Base-by-base conservation (phyloP, 176 grass and related monocot genomes). In the Melocanna baccifera region DNA sequence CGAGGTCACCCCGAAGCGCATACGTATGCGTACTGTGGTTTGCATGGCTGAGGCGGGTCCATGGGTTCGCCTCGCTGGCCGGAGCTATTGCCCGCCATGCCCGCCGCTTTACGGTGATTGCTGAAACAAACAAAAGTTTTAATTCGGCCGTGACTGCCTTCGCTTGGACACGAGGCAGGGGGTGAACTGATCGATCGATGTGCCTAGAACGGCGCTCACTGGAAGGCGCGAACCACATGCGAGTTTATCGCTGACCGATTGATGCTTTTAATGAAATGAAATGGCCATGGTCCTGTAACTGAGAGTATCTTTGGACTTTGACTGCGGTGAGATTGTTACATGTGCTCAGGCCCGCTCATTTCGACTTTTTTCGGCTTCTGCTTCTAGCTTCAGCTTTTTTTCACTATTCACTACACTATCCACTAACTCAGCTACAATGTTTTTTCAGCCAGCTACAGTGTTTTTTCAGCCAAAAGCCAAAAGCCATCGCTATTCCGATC, bases 11-110 rank as follows among this genome's bases (percentile, higher is more conserved):
- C 5, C 58, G 71, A 30, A 30, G 30, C 30, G n/a, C n/a, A n/a
- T 42, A 5, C 62, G 55, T 70, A 39, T 71, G 66, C 29, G 72
- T 71, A 42, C 13, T 69, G 72, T 16, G 86, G 86, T 56, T 71
- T 53, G 56, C 86, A 78, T 84, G 80, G 86, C 80, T 56, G 86
- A 88, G 86, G 82, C 69, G 51, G 81, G 47, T 73, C 46, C 67
- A 73, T 40, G 75, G 87, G 45, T 80, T 75, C 72, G 70, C 25
- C 70, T 73, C 39, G 41, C 14, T 34, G 86, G 42, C 22, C 68
- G 32, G 76, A 52, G 80, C 69, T 42, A 69, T 73, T 81, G 83
- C 82, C 87, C 87, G 87, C 87, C 76, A 67, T 89, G 87, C 77
- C 77, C 51, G 22, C 69, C 77, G 52, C 77, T 84, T 75, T 85